Evolutionary conservation across 352 stramenopile species (phyloP), one percentile per base, ranked within the genome.

Genomic region (Globisporangium radiosum): DNA sequence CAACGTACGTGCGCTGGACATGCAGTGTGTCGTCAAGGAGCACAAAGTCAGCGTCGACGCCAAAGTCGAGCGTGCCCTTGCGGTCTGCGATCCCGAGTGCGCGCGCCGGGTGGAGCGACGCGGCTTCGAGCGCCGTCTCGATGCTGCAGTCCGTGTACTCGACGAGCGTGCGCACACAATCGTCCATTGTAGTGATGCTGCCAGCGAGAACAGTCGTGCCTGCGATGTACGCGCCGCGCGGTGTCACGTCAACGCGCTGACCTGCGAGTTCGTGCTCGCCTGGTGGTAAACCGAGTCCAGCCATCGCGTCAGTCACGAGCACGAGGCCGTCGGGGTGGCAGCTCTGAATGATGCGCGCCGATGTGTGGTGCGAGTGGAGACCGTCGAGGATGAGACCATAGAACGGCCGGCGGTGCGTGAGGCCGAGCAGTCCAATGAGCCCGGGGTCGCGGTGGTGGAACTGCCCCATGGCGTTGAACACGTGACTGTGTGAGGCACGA

Each of bases 361-460:
- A 87, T 38, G 71, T 79, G 42, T 74, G 78, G 63, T 97, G 85
- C 7, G 77, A 80, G 65, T 97, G 90, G 14, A 97, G 76, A 8
- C 88, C 88, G 65, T 97, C 90, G 13, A 89, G 73, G 56, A 97
- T 96, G 47, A 97, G 79, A 15, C 81, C 80, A 52, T 88, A 97
- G 66, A 69, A 90, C 8, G 87, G 78, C 8, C 76, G 69, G 14
- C 62, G 55, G 14, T 75, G 66, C 1, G 60, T 76, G 7, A 70
- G 65, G 1, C 87, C 88, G 9, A 96, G 72, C 25, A 97, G 66
- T 1, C 90, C 90, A 11, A 96, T 83, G 55, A 97, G 78, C 4
- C 89, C 90, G 7, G 90, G 90, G 47, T 96, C 79, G 36, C 89
- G 81, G 63, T 97, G 90, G 59, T 97, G 89, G 72, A 97, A 97